These are phyloP conservation scores for Ceratocystis ficicola DNA, from an alignment of 2,329 filamentous ascomycete genomes.

Conservation along the genomic window DNA sequence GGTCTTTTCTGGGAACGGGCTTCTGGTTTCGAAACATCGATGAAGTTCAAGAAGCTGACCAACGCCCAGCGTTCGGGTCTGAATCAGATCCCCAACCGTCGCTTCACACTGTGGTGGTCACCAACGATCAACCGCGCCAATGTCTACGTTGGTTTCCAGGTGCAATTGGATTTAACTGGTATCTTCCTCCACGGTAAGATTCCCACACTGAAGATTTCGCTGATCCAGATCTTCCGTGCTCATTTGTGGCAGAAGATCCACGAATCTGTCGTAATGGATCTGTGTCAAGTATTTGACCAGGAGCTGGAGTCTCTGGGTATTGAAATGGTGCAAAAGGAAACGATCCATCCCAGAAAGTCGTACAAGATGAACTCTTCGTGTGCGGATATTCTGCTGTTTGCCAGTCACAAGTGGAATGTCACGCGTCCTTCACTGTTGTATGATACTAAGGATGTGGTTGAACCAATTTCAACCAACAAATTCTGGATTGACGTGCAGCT, in stretches of 20 bases:
- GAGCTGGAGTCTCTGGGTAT: slow-evolving; percentile 92
- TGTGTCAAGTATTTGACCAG: slow-evolving; percentile 97
- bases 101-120: slow-evolving; percentile 97
- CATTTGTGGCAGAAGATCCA: slow-evolving; percentile 99
- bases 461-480: slow-evolving; percentile 90
- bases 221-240: slow-evolving; percentile 98
- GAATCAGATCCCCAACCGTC: slow-evolving; percentile 96
- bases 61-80: slow-evolving; percentile 94
- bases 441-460: slow-evolving; percentile 92
- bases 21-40: slow-evolving; percentile 46
- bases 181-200: slow-evolving; percentile 99
- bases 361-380: slow-evolving; percentile 99
- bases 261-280: slow-evolving; percentile 95
- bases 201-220: slow-evolving; percentile 89
- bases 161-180: slow-evolving; percentile 91
- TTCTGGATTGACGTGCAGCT: slow-evolving; percentile 98
- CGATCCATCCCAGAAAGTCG: slow-evolving; percentile 95
- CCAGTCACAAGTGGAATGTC: slow-evolving; percentile 98
- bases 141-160: slow-evolving; percentile 98
- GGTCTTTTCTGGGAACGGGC: slow-evolving; percentile 81
- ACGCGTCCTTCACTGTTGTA: slow-evolving; percentile 85
- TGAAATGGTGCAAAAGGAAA: slow-evolving; percentile 97
- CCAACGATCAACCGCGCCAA: slow-evolving; percentile 89
- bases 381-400: slow-evolving; percentile 91
- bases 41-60: slow-evolving; percentile 99